Conservation (phyloP, 192 early-diverging fungal genomes). For the Gryganskiella cystojenkinii region DNA sequence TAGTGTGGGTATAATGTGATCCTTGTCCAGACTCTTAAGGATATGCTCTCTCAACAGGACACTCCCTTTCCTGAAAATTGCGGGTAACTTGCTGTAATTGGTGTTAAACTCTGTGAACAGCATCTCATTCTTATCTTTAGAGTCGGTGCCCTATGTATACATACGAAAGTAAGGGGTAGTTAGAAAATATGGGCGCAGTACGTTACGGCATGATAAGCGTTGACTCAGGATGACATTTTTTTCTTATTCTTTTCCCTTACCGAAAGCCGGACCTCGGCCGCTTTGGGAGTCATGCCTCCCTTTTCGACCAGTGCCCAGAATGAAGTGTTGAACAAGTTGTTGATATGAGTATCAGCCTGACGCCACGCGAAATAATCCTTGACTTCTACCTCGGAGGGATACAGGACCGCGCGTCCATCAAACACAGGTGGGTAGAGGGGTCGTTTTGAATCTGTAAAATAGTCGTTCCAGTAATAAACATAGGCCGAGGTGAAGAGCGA, state of each 20-base stretch:
- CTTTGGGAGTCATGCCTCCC: slow-evolving; percentile 70
- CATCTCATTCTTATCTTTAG: slow-evolving; percentile 92
- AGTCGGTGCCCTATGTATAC: slow-evolving; percentile 77
- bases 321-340: slow-evolving; percentile 96
- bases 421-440: slow-evolving; percentile 88
- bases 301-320: slow-evolving; percentile 91
- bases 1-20: slow-evolving; percentile 33
- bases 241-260: too few relatives aligned
- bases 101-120: slow-evolving; percentile 85
- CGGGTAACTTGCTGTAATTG: slow-evolving; percentile 89
- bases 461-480: slow-evolving; percentile 84
- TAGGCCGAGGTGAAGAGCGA: slow-evolving; percentile 90
- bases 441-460: slow-evolving; percentile 66
- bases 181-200: too few relatives aligned
- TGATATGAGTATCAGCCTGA: slow-evolving; percentile 94
- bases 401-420: slow-evolving; percentile 89
- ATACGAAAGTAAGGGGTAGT: too few relatives aligned
- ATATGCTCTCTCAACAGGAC: slow-evolving; percentile 75
- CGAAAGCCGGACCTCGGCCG: slow-evolving; percentile 79
- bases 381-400: slow-evolving; percentile 84
- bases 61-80: slow-evolving; percentile 91
- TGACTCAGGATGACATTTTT: too few relatives aligned
- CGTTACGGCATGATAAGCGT: too few relatives aligned
- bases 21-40: slow-evolving; percentile 36
- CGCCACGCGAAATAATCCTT: slow-evolving; percentile 96